Percentiles rank a stretch among this genome's conserved stretches.
Evolutionary conservation across 2,329 filamentous ascomycete genomes (phyloP).

Genomic region (Aspergillus cejpii): DNA sequence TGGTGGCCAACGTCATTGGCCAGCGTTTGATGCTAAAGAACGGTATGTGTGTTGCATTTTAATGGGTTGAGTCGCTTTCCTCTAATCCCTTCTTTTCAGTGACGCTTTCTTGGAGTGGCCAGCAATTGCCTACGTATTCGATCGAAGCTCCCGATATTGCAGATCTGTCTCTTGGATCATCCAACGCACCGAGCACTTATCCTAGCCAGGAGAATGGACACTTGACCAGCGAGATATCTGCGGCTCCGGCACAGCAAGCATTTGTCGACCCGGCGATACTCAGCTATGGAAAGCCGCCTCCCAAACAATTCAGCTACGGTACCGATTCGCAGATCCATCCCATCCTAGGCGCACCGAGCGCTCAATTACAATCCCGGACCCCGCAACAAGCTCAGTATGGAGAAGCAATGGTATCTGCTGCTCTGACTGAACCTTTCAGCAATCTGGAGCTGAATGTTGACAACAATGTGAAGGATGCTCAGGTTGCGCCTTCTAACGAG

Average conservation of each 20-base stretch:
- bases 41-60: constrained; percentile 46
- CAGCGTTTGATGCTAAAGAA: constrained; percentile 64
- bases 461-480: constrained; percentile 13
- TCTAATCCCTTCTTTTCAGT: constrained; percentile 35
- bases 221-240: constrained; percentile 9
- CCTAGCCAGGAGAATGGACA: constrained; percentile 14
- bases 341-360: constrained; percentile 24
- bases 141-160: constrained; percentile 54
- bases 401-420: constrained; percentile 33
- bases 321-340: constrained; percentile 13
- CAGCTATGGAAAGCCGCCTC: constrained; percentile 49
- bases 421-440: constrained; percentile 43
- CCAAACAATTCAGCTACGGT: constrained; percentile 8
- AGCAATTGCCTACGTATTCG: constrained; percentile 48
- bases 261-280: constrained; percentile 81
- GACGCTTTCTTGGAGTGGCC: constrained; percentile 45
- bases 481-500: constrained; percentile 11
- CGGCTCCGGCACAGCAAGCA: constrained; percentile 35
- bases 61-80: constrained; percentile 30
- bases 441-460: constrained; percentile 33
- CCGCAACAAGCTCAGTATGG: constrained; percentile 17
- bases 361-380: constrained; percentile 7
- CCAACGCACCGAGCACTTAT: constrained; percentile 16
- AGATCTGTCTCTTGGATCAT: constrained; percentile 43
- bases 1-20: constrained; percentile 63